Percentiles rank a stretch among this genome's conserved stretches.
phyloP scores from a whole-genome alignment of 345 rosid species.

The Lepidium africanum region DNA sequence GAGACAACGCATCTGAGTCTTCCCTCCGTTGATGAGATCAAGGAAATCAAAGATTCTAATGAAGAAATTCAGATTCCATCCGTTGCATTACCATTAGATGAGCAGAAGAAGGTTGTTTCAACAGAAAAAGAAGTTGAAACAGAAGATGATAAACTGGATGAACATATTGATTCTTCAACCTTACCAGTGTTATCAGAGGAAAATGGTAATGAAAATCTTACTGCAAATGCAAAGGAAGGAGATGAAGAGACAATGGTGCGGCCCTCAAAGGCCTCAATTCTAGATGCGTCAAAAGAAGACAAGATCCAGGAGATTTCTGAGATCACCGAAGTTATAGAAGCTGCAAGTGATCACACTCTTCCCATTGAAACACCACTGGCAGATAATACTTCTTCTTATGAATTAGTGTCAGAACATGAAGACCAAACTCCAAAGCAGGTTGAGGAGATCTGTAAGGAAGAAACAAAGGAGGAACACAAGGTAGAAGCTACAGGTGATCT shows the following conservation, averaged over 20 bases:
- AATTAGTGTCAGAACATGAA: conserved; percentile 9
- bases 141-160: background rate
- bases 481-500: background rate
- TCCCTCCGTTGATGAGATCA: background rate
- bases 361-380: background rate
- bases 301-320: background rate
- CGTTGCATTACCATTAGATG: background rate
- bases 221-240: background rate
- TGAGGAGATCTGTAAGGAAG: conserved; percentile 10
- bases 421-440: conserved; percentile 9
- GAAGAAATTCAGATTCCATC: background rate
- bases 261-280: background rate
- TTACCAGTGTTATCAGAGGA: background rate
- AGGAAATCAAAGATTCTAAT: background rate
- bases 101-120: background rate
- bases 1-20: background rate
- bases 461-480: background rate
- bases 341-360: conserved; percentile 2
- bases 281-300: conserved; percentile 11
- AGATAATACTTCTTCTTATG: background rate
- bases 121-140: background rate
- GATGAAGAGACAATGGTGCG: background rate
- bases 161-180: background rate
- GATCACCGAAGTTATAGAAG: background rate
- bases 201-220: background rate